These are phyloP conservation scores for Parasarocladium wereldwijsianum DNA, from an alignment of 2,329 filamentous ascomycete genomes.

Conservation along the genomic window DNA sequence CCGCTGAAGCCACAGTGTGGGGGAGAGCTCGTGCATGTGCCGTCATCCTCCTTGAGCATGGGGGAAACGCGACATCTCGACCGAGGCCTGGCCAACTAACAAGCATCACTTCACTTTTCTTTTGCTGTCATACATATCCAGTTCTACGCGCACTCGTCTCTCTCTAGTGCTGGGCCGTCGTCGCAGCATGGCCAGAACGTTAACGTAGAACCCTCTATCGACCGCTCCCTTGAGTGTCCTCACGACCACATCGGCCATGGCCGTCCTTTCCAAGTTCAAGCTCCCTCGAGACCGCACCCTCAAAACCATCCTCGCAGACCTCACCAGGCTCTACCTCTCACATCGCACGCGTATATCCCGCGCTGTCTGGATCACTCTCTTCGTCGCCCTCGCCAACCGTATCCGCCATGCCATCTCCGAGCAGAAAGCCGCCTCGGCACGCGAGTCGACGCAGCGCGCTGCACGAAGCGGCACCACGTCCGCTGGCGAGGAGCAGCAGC, in stretches of 20 bases:
- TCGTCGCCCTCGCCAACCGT: constrained; percentile 69
- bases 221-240: neutral
- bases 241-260: constrained; percentile 39
- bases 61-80: too few species aligned
- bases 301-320: constrained; percentile 46
- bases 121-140: too few species aligned
- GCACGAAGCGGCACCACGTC: constrained; percentile 33
- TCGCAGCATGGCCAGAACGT: too few species aligned
- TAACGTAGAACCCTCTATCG: constrained; percentile 1
- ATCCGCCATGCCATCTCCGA: constrained; percentile 84
- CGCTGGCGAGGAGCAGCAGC: constrained; percentile 14
- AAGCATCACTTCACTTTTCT: too few species aligned
- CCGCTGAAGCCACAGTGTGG: too few species aligned
- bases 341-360: constrained; percentile 74
- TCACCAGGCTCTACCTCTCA: constrained; percentile 60
- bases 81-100: too few species aligned
- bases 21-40: too few species aligned
- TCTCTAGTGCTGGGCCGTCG: neutral
- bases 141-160: too few species aligned
- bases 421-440: constrained; percentile 70
- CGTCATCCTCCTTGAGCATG: too few species aligned
- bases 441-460: constrained; percentile 44
- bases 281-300: constrained; percentile 47
- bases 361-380: constrained; percentile 68
- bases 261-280: constrained; percentile 58